Base-by-base conservation (phyloP, 768 basidiomycete genomes). In the Rhodosporidiobolus sp. region DNA sequence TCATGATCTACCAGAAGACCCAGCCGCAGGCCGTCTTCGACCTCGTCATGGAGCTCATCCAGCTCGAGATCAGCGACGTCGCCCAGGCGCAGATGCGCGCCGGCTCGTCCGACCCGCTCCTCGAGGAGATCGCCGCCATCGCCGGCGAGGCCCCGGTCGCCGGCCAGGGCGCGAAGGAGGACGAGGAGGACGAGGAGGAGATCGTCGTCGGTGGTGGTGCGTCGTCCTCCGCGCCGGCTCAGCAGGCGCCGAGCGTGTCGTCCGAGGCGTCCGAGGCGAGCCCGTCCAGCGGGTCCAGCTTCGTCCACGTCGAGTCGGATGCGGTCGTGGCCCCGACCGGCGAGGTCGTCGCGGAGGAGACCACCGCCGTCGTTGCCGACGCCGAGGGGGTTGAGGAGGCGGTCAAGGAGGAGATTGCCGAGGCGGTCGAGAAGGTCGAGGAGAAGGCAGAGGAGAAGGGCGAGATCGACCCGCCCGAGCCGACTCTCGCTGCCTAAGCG, bases 1-100 rank as follows among this genome's bases (percentile, higher is more conserved):
- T 99, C 78, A 87, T 90, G 81, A 94, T 98, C 73, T 95, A 96
- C 79, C 88, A 97, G 83, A 90, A 90, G 82, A 94, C 92, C 46
- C 87, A 95, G 43, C 90, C 92, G 16, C 53, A 62, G 9, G 59
- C 88, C 49, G 84, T 93, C 60, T 92, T 92, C 83, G 90, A 91
- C 83, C 82, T 90, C 72, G 85, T 94, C 63, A 87, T 92, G 85
- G 88, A 93, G 78, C 84, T 97, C 83, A 90, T 88, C 76, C 89
- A 90, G 72, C 81, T 93, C 84, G 91, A 94, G 61, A 65, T 73
- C 61, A 56, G 65, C 52, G 60, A 46, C 10, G 60, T 65, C 45
- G 28, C 57, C 7, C 45, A 0, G 50, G 54, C 35, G 22, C 52
- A 28, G 50, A 61, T 34, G 14, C 54, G 52, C 11, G 6, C 22